Evolutionary conservation across 2,329 filamentous ascomycete species (phyloP).

Genomic region (Penicillium sp.): DNA sequence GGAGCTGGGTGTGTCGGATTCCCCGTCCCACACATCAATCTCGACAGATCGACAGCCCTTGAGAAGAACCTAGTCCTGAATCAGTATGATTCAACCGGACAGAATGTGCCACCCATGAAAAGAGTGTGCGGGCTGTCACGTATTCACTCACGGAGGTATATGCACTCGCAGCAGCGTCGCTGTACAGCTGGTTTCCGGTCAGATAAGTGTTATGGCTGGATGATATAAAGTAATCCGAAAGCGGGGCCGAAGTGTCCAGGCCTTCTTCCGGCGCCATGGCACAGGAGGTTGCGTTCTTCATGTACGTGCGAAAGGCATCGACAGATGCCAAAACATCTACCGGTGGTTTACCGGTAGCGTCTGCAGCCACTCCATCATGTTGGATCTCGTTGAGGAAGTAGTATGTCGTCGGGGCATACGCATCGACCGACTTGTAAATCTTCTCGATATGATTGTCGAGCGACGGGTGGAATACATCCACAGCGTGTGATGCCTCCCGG

Average conservation of each 20-base stretch:
- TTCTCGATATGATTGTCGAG: conserved; percentile 37
- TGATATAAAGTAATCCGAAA: conserved; percentile 91
- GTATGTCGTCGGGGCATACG: conserved; percentile 15
- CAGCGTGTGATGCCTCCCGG: neutral
- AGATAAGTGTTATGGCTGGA: conserved; percentile 96
- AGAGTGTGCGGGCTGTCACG: neutral
- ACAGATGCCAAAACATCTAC: conserved; percentile 34
- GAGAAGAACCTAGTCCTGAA: conserved; percentile 62
- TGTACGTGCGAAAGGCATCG: conserved; percentile 51
- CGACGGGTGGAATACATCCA: conserved; percentile 32
- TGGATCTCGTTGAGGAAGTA: conserved; percentile 30
- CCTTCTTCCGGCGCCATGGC: conserved; percentile 43
- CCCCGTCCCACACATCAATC: conserved; percentile 91
- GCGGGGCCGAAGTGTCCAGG: conserved; percentile 65
- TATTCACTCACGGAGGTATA: conserved; percentile 68
- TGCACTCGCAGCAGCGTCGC: conserved; percentile 72
- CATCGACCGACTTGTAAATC: conserved; percentile 36
- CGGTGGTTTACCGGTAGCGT: neutral
- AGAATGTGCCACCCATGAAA: neutral
- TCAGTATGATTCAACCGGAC: neutral
- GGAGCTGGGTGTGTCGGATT: conserved; percentile 43
- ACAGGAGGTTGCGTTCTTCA: conserved; percentile 49
- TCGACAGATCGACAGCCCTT: conserved; percentile 87
- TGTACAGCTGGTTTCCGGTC: conserved; percentile 80
- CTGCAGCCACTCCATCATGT: conserved; percentile 9